Base-by-base conservation (phyloP, 2,329 filamentous ascomycete species). In the Clonostachys rosea region DNA sequence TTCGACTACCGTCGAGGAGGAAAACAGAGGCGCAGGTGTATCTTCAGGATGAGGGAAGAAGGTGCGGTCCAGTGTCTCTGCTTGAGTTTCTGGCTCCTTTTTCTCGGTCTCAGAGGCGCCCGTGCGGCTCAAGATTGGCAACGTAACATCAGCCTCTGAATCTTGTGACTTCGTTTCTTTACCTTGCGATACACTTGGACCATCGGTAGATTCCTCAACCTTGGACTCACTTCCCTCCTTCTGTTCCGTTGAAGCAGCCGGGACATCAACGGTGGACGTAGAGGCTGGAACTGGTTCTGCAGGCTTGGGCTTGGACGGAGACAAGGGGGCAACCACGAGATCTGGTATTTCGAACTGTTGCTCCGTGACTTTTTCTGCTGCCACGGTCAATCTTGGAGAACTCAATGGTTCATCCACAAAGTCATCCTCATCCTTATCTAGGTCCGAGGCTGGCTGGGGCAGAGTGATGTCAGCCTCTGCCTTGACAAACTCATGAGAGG, bases 391-490 rank as follows among this genome's bases (percentile, higher is more conserved):
- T 6, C 75, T 72, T 4, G 82, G 81, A 5, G 87, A 88, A 54
- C 81, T 87, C 16, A 90, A 71, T 4, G 87, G 86, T 62, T 91
- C 87, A 51, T 91, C 87, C 17, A 91, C 85, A 59, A 91, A 87
- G 49, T 89, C 84, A 45, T 86, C 84, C 47, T 87, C 84, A 52
- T 85, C 81, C 57, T 78, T 81, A 20, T 60, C 61, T 42, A 65
- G 50, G 49, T 68, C 59, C 4, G 61, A 61, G 11, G 58, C 51
- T 34, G 56, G 48, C 14, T 60, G 55, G n/a, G 52, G 44, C 6
- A 54, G 51, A 5, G 59, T 54, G 6, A 79, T 73, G 49, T 81
- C 78, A 33, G 78, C 74, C 49, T 78, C 76, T 5, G 74, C 74
- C 60, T 83, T 83, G 54, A 84, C 76, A 49, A 87, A 80, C 51